phyloP scores from a whole-genome alignment of 176 grass and related monocot species.

The Aegilops umbellulata region DNA sequence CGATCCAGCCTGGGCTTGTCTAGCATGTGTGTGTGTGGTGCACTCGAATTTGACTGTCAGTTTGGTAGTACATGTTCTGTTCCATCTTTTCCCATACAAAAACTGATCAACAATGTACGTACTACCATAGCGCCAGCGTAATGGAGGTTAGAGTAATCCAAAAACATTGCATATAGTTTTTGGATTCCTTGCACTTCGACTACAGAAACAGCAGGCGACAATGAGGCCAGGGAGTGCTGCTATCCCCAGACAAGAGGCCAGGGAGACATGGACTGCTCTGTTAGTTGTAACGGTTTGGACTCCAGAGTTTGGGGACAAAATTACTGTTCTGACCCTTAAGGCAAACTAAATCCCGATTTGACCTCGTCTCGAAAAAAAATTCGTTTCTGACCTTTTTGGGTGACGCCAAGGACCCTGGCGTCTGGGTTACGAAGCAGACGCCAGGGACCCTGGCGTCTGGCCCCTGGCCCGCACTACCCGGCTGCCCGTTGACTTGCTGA shows the following conservation, averaged over 20 bases:
- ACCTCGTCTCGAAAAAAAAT: no score
- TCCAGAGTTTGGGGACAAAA: neutral
- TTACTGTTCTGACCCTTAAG: no score
- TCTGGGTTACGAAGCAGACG: no score
- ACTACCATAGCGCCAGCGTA: neutral
- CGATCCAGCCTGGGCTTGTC: constrained; percentile 39
- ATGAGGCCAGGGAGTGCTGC: neutral
- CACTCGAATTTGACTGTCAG: neutral
- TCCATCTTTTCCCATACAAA: constrained; percentile 5
- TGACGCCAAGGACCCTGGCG: no score
- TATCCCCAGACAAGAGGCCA: neutral
- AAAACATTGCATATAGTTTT: neutral
- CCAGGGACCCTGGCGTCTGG: no score
- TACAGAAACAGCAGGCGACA: neutral
- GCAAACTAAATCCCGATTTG: no score
- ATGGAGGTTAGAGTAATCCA: neutral
- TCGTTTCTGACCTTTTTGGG: no score
- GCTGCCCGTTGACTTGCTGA: no score
- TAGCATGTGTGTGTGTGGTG: neutral
- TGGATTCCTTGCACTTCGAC: neutral
- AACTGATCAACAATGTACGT: neutral
- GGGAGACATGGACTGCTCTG: neutral
- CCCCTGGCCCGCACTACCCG: no score
- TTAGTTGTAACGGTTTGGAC: neutral
- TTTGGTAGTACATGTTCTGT: neutral